Conservation (phyloP, 1,284 basidiomycete species). For the Baeospora myosura region DNA sequence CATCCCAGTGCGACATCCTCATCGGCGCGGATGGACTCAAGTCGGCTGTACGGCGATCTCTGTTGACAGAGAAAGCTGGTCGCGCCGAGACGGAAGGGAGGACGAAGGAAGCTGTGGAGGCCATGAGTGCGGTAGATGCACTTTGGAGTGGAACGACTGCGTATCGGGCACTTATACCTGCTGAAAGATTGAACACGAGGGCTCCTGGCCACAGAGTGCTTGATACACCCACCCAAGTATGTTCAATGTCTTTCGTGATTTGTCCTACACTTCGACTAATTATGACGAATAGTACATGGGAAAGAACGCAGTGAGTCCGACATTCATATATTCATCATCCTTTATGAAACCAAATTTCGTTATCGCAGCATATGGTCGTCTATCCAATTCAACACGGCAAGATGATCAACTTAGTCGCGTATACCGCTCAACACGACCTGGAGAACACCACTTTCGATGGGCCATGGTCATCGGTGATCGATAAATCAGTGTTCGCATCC, state of each 20-base stretch:
- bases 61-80: constrained; percentile 27
- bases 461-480: constrained; percentile 24
- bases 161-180: constrained; percentile 33
- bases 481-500: constrained; percentile 22
- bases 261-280: constrained; percentile 6
- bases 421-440: constrained; percentile 21
- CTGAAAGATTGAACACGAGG: constrained; percentile 24
- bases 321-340: not conserved
- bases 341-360: too few species aligned
- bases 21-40: constrained; percentile 46
- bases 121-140: constrained; percentile 24
- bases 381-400: constrained; percentile 22
- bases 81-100: constrained; percentile 12
- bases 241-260: constrained; percentile 5
- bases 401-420: constrained; percentile 26
- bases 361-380: constrained; percentile 19
- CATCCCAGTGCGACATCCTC: constrained; percentile 35
- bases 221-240: constrained; percentile 20
- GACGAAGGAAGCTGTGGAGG: constrained; percentile 11
- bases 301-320: constrained; percentile 25
- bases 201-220: constrained; percentile 30
- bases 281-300: constrained; percentile 24
- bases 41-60: constrained; percentile 36
- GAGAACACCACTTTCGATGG: constrained; percentile 27
- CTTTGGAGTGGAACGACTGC: constrained; percentile 35